Evolutionary conservation across 164 flowering plant genomes (phyloP), one percentile per base, ranked within the genome.

Genomic region (Kalanchoe fedtschenkoi): DNA sequence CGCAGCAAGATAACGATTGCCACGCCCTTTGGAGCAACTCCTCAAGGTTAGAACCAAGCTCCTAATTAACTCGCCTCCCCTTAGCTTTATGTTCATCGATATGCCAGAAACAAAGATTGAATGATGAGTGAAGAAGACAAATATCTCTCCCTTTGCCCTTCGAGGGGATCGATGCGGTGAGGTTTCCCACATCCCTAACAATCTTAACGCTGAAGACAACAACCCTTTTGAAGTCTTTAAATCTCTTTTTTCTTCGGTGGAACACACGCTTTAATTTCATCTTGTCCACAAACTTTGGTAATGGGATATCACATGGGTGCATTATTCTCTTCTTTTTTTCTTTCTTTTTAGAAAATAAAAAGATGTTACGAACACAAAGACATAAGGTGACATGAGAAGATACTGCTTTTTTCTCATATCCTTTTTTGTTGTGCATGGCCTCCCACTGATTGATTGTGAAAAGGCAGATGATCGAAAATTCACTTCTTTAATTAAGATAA

Each of bases 11-110:
- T 46, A 74, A 76, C 55, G 84, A 80, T 61, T 73, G 72, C 59
- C 66, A 71, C 35, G 75, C 85, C 62, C 83, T 93, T 1, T 93
- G 97, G 97, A 85, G 90, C 83, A 89, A 89, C 70, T 90, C 98
- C 62, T 93, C 96, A 26, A 88, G 97, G 97, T 93, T 41, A 66
- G 17, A 22, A n/a, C 16, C n/a, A n/a, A n/a, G n/a, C n/a, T n/a
- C n/a, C n/a, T n/a, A n/a, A n/a, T n/a, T n/a, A n/a, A n/a, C n/a
- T n/a, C n/a, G n/a, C n/a, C n/a, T n/a, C n/a, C n/a, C n/a, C n/a
- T n/a, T n/a, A n/a, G n/a, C n/a, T n/a, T n/a, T n/a, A n/a, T n/a
- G n/a, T n/a, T n/a, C n/a, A n/a, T n/a, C n/a, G n/a, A n/a, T n/a
- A n/a, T n/a, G n/a, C n/a, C n/a, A n/a, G n/a, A n/a, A n/a, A n/a